A percentile compares a stretch with the other conserved stretches of the same genome.
Evolutionary conservation across 345 rosid genomes (phyloP).

Genomic region (Corchorus capsularis): DNA sequence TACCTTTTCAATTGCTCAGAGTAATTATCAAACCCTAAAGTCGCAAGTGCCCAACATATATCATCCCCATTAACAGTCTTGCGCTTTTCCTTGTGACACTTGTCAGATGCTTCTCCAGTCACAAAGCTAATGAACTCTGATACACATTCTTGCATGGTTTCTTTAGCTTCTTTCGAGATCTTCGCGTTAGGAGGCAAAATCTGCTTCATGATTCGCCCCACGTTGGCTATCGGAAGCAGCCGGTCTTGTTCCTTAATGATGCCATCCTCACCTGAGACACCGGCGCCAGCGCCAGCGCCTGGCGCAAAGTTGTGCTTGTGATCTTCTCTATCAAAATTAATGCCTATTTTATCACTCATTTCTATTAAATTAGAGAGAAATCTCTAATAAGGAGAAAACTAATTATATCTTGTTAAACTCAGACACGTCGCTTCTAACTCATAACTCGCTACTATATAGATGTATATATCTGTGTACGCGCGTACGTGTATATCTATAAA

Average conservation of each 20-base stretch:
- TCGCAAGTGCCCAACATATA: constrained; percentile 68
- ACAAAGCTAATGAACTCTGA: constrained; percentile 82
- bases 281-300: constrained; percentile 18
- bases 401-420: constrained; percentile 28
- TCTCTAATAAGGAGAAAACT: constrained; percentile 10
- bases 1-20: constrained; percentile 56
- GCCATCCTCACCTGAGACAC: constrained; percentile 42
- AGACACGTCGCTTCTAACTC: constrained; percentile 29
- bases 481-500: background rate
- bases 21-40: constrained; percentile 72
- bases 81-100: constrained; percentile 75
- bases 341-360: constrained; percentile 33
- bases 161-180: constrained; percentile 75
- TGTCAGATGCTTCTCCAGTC: constrained; percentile 71
- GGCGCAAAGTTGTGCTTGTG: constrained; percentile 27
- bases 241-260: constrained; percentile 64
- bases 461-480: constrained; percentile 2
- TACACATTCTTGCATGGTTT: constrained; percentile 79
- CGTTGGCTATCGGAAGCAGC: constrained; percentile 71
- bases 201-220: constrained; percentile 79
- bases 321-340: constrained; percentile 23
- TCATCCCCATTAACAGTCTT: constrained; percentile 74
- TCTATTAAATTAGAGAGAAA: background rate
- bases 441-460: constrained; percentile 23
- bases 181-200: constrained; percentile 66